phyloP scores from a whole-genome alignment of 495 filamentous ascomycete species.

The Penicillium alfredii region DNA sequence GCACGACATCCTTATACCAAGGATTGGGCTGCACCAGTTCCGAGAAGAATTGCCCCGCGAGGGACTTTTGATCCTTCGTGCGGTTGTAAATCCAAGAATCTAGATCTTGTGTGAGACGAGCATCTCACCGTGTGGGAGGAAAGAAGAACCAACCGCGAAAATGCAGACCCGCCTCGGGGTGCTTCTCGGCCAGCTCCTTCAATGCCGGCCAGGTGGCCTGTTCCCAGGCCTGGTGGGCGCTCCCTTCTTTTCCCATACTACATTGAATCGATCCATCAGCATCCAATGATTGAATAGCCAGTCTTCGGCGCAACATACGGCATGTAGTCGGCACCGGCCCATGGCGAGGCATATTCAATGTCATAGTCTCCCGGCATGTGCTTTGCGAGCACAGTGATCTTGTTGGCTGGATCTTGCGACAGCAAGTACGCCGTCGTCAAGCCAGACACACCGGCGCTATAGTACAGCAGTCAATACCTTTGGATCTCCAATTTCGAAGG shows the following conservation, averaged over 20 bases:
- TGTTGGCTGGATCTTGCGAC: slow-evolving; percentile 59
- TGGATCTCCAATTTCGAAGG: background rate
- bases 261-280: no score
- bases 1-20: slow-evolving; percentile 78
- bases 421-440: slow-evolving; percentile 87
- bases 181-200: slow-evolving; percentile 56
- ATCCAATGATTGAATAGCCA: background rate
- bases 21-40: slow-evolving; percentile 63
- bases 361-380: slow-evolving; percentile 99
- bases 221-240: slow-evolving; percentile 55
- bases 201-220: slow-evolving; percentile 62
- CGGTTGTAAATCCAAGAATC: slow-evolving; percentile 59
- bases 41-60: slow-evolving; percentile 49
- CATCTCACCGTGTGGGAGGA: background rate
- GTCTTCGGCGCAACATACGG: slow-evolving; percentile 51
- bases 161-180: slow-evolving; percentile 86
- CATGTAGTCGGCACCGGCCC: slow-evolving; percentile 89
- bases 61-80: slow-evolving; percentile 49
- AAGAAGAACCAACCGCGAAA: slow-evolving; percentile 57
- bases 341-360: slow-evolving; percentile 91
- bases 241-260: slow-evolving; percentile 50
- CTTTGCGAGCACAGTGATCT: slow-evolving; percentile 81
- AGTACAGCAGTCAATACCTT: slow-evolving; percentile 9
- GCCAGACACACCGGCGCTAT: slow-evolving; percentile 83
- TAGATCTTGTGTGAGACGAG: slow-evolving; percentile 3